A percentile compares a stretch with the other conserved stretches of the same genome.
Conservation (phyloP, 306 rosid species). For the Senna tora region DNA sequence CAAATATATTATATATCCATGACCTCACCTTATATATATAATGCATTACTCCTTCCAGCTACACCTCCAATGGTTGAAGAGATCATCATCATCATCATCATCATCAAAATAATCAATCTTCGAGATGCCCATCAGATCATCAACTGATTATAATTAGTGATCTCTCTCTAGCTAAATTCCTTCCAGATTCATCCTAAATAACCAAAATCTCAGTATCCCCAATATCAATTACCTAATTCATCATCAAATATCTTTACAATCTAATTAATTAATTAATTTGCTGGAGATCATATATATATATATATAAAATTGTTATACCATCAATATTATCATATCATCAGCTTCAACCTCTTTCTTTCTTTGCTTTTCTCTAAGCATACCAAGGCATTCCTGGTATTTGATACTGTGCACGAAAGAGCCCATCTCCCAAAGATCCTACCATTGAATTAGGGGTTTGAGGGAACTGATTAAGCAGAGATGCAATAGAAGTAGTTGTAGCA, state of each 20-base stretch:
- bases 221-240: neutral
- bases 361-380: conserved; percentile 55
- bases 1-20: conserved; percentile 4
- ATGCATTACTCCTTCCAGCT: conserved; percentile 9
- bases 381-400: conserved; percentile 60
- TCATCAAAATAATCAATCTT: neutral
- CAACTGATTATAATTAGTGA: neutral
- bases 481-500: conserved; percentile 35
- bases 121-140: conserved; percentile 27
- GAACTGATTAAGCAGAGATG: conserved; percentile 58
- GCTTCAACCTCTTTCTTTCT: neutral
- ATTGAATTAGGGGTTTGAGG: conserved; percentile 57
- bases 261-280: neutral
- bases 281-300: no score
- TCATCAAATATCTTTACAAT: conserved; percentile 24
- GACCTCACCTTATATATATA: conserved; percentile 34
- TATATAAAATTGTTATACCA: no score
- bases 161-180: neutral
- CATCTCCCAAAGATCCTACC: conserved; percentile 53
- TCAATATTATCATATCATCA: conserved; percentile 10
- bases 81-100: neutral
- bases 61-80: conserved; percentile 32
- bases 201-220: conserved; percentile 36
- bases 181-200: conserved; percentile 13
- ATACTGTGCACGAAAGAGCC: conserved; percentile 46